Evolutionary conservation across 805 yeast species (phyloP), one percentile per base, ranked within the genome.

Genomic region (Saccharomycopsis lassenensis): DNA sequence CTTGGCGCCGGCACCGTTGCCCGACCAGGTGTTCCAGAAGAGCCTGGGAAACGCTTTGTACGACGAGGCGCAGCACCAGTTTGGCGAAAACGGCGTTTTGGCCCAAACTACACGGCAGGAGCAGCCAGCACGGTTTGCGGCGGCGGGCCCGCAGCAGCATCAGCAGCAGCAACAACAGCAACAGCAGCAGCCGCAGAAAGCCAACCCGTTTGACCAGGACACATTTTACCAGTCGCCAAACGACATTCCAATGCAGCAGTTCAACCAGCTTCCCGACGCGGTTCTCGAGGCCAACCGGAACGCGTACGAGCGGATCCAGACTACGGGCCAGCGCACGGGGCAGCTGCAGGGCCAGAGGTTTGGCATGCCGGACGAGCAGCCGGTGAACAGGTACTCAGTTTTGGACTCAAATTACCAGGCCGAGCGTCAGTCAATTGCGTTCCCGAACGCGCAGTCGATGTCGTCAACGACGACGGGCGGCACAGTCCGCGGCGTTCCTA

Each of bases 1-100:
- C n/a, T 23, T 37, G 25, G 37, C 36, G 5, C 32, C 40, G 10
- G 36, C 40, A 5, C 36, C 40, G 3, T 17, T 37, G 25, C 40
- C 40, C 7, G 32, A 36, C 5, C 40, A 37, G 33, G 33, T 33
- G 6, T 37, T 32, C 31, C 24, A 27, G 24, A 5, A 15, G 7
- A n/a, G n/a, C n/a, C n/a, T n/a, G n/a, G n/a, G n/a, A n/a, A n/a
- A n/a, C n/a, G n/a, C n/a, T n/a, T n/a, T n/a, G n/a, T 41, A 41
- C 15, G 33, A 20, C 11, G 33, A 24, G 18, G 41, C 38, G 3
- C 25, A 37, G 22, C 28, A 12, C 14, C 31, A 33, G 14, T 37
- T 29, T 37, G 39, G 41, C 14, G 18, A 34, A 4, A 35, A 29
- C 16, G 7, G 8, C 8, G 18, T 15, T 14, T 29, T 7, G 16